Percentiles rank a stretch among this genome's conserved stretches.
Conservation (phyloP, 345 rosid genomes). For the Pugionium cornutum region DNA sequence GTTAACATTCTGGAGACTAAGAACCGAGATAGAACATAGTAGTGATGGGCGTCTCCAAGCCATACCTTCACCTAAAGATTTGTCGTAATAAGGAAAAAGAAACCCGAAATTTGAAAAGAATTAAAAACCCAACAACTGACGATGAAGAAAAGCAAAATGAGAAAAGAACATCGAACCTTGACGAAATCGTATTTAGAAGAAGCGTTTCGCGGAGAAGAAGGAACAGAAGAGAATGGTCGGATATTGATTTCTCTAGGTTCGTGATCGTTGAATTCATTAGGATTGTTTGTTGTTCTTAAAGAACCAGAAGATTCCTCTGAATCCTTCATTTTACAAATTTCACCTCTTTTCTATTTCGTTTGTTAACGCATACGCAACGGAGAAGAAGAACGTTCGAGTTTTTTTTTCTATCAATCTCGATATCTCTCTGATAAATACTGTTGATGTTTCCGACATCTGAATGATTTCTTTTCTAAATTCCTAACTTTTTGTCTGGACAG, state of each 20-base stretch:
- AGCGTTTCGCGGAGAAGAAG: slow-evolving; percentile 65
- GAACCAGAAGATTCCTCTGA: slow-evolving; percentile 39
- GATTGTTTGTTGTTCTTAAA: slow-evolving; percentile 19
- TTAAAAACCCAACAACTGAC: background rate
- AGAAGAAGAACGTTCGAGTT: background rate
- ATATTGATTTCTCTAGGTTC: slow-evolving; percentile 37
- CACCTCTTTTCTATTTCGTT: too few relatives aligned
- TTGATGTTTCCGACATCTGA: slow-evolving; percentile 32
- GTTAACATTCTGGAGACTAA: slow-evolving; percentile 94
- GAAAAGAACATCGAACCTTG: slow-evolving; percentile 44
- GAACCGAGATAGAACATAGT: slow-evolving; percentile 91
- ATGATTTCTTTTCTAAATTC: background rate
- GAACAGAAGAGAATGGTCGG: slow-evolving; percentile 45
- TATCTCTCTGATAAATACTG: slow-evolving; percentile 3
- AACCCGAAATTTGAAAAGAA: background rate
- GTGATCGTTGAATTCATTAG: slow-evolving; percentile 33
- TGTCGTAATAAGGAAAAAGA: background rate
- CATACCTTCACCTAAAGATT: slow-evolving; percentile 81
- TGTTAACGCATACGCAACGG: background rate
- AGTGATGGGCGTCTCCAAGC: slow-evolving; percentile 97
- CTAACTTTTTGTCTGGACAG: background rate
- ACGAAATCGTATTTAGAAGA: slow-evolving; percentile 85
- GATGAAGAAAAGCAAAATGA: background rate
- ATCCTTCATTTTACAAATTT: slow-evolving; percentile 15
- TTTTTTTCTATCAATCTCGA: background rate